phyloP scores from a whole-genome alignment of 192 early-diverging fungal genomes.

The Coemansia sp. region DNA sequence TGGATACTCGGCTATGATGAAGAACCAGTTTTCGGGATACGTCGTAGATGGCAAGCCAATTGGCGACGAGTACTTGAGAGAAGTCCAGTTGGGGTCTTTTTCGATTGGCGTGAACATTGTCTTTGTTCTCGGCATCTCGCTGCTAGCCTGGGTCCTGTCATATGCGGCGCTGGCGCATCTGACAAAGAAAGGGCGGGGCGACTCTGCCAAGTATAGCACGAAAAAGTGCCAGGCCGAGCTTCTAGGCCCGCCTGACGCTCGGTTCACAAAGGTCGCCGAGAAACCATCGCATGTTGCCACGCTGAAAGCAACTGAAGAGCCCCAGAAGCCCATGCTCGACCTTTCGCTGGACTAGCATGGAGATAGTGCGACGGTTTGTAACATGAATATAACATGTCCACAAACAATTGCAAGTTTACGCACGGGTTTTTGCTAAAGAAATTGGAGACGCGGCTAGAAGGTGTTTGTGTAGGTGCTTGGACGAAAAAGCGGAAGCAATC shows the following conservation, averaged over 20 bases:
- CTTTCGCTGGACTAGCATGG: not conserved
- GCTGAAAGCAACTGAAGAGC: not conserved
- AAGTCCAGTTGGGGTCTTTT: conserved; percentile 36
- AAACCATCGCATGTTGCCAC: not conserved
- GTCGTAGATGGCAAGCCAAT: conserved; percentile 28
- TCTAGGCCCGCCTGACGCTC: conserved; percentile 23
- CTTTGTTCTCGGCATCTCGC: conserved; percentile 21
- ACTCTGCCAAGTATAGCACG: not conserved
- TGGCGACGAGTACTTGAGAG: conserved; percentile 33
- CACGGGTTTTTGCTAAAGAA: not conserved
- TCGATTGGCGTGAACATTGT: conserved; percentile 44
- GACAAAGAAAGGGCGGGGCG: conserved; percentile 10
- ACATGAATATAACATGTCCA: not conserved
- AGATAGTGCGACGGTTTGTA: not conserved
- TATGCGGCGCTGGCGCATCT: conserved; percentile 35
- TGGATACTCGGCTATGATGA: conserved; percentile 52
- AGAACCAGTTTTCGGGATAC: conserved; percentile 53
- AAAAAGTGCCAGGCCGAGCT: conserved; percentile 12
- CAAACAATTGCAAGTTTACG: not conserved
- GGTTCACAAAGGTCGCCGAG: conserved; percentile 15
- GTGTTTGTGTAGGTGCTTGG: too few relatives aligned
- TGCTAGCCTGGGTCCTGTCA: conserved; percentile 20
- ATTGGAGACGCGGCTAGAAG: not conserved
- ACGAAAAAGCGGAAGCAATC: too few relatives aligned
- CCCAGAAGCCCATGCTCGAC: not conserved